A percentile compares a stretch with the other conserved stretches of the same genome.
phyloP scores from a whole-genome alignment of 2,329 filamentous ascomycete genomes.

The Thelonectria blattea region DNA sequence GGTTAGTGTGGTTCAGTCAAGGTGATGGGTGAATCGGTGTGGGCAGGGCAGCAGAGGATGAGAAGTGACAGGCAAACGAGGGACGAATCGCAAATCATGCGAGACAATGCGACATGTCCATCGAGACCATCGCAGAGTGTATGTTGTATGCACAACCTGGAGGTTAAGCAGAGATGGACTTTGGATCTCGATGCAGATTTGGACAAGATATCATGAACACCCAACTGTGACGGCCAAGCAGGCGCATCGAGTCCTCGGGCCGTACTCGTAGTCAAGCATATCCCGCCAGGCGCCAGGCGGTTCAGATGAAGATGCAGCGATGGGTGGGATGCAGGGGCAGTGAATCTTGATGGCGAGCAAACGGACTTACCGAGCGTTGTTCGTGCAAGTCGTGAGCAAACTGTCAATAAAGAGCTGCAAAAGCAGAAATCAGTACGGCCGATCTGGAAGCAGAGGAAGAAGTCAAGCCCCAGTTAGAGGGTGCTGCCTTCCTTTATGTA shows the following conservation, averaged over 20 bases:
- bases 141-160: too few species aligned
- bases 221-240: too few species aligned
- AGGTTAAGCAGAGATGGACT: too few species aligned
- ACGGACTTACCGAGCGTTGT: slow-evolving; percentile 36
- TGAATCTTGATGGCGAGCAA: not conserved
- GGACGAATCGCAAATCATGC: not conserved
- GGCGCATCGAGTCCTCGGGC: too few species aligned
- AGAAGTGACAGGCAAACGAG: not conserved
- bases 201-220: too few species aligned
- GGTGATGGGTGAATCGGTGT: not conserved
- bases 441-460: not conserved
- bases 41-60: not conserved
- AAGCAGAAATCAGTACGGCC: slow-evolving; percentile 24
- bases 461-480: not conserved
- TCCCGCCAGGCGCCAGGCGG: not conserved
- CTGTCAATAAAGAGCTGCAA: slow-evolving; percentile 35
- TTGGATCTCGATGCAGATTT: too few species aligned
- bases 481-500: not conserved
- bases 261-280: too few species aligned
- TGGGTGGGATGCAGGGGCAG: not conserved
- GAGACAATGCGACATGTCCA: not conserved
- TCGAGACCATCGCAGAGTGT: too few species aligned
- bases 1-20: slow-evolving; percentile 10
- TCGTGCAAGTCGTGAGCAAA: slow-evolving; percentile 40
- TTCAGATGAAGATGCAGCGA: not conserved